Evolutionary conservation across 2,329 filamentous ascomycete species (phyloP).

Genomic region (Alternaria sp.): DNA sequence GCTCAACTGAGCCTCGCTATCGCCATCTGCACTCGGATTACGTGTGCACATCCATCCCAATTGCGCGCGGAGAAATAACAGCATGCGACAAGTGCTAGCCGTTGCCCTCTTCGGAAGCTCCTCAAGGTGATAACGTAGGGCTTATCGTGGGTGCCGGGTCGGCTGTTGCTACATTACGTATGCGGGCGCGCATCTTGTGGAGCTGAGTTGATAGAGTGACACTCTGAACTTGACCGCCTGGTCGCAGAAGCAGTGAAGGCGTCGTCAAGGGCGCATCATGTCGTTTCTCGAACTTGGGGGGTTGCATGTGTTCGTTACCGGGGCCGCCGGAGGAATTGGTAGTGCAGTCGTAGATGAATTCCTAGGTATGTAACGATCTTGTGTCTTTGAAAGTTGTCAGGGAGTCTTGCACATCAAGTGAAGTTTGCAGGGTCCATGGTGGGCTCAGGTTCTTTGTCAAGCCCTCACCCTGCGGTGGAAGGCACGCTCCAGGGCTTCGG

Average conservation of each 20-base stretch:
- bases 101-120: conserved; percentile 7
- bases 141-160: conserved; percentile 9
- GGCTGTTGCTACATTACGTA: conserved; percentile 9
- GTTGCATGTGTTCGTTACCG: conserved; percentile 62
- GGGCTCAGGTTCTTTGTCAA: not conserved
- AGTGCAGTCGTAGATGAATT: conserved; percentile 59
- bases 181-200: not conserved
- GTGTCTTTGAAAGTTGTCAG: not conserved
- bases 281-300: conserved; percentile 58
- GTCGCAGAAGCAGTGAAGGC: not conserved
- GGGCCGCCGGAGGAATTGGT: conserved; percentile 61
- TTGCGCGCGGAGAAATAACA: not conserved
- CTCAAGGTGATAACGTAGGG: conserved; percentile 5
- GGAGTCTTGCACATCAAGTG: not conserved
- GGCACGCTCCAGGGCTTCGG: not conserved
- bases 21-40: not conserved
- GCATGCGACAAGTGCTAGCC: not conserved
- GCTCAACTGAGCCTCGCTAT: not conserved
- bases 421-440: not conserved
- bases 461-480: not conserved
- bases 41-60: not conserved
- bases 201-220: not conserved
- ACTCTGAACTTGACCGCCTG: not conserved
- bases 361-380: conserved; percentile 48
- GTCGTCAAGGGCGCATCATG: conserved; percentile 22